Evolutionary conservation across 2,329 filamentous ascomycete genomes (phyloP).

Genomic region (Colletotrichum sp.): DNA sequence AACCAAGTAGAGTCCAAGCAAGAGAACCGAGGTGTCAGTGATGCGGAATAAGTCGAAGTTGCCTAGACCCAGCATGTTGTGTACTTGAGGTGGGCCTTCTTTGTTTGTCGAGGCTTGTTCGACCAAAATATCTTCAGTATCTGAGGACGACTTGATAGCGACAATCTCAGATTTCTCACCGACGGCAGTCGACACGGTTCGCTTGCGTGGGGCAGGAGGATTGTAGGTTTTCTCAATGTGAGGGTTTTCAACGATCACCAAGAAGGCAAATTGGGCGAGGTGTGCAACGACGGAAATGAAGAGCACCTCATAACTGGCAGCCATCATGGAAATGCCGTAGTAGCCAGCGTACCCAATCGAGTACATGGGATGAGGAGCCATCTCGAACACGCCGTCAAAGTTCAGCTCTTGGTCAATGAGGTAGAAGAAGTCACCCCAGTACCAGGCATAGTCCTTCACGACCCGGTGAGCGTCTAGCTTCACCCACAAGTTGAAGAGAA

Average conservation of each 20-base stretch:
- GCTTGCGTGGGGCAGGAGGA: slow-evolving; percentile 77
- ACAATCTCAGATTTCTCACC: slow-evolving; percentile 25
- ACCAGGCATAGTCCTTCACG: slow-evolving; percentile 99
- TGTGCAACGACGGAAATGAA: slow-evolving; percentile 97
- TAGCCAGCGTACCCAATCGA: slow-evolving; percentile 97
- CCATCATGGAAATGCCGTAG: slow-evolving; percentile 98
- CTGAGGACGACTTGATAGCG: slow-evolving; percentile 1
- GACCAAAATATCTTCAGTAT: slow-evolving; percentile 18
- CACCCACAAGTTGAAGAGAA: slow-evolving; percentile 97
- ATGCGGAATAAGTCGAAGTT: slow-evolving; percentile 90
- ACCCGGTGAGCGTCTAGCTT: slow-evolving; percentile 97
- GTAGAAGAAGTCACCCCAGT: slow-evolving; percentile 99
- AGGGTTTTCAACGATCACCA: slow-evolving; percentile 91
- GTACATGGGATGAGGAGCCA: slow-evolving; percentile 99
- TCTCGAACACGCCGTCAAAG: slow-evolving; percentile 98
- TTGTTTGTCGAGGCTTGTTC: slow-evolving; percentile 28
- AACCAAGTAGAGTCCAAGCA: slow-evolving; percentile 79
- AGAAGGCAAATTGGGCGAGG: slow-evolving; percentile 91
- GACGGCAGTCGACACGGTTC: slow-evolving; percentile 37
- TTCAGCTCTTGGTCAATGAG: slow-evolving; percentile 97
- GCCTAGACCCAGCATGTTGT: slow-evolving; percentile 80
- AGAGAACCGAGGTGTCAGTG: slow-evolving; percentile 80
- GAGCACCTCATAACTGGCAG: slow-evolving; percentile 94
- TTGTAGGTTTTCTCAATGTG: slow-evolving; percentile 99
- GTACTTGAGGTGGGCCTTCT: slow-evolving; percentile 68